Evolutionary conservation across 2,329 filamentous ascomycete species (phyloP).

Genomic region (Colletotrichum sp.): DNA sequence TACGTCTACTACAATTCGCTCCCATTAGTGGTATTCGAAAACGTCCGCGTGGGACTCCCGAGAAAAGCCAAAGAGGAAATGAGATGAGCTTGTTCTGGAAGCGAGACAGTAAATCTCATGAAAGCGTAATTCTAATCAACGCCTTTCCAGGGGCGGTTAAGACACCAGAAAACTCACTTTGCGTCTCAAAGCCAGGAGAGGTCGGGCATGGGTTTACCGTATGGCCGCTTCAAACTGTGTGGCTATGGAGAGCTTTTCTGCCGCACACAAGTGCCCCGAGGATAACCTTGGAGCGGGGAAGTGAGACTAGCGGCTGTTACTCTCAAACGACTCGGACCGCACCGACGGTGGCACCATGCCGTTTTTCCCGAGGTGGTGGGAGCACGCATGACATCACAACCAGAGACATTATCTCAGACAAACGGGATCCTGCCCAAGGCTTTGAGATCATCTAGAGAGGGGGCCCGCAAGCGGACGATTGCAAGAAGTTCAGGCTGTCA

Average conservation of each 20-base stretch:
- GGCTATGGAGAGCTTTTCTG: not conserved
- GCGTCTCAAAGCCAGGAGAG: not conserved
- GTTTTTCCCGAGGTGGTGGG: not conserved
- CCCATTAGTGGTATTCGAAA: not conserved
- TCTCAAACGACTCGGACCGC: not conserved
- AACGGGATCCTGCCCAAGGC: accelerated
- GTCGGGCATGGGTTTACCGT: too few relatives aligned
- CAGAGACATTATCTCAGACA: not conserved
- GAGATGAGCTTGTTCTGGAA: not conserved
- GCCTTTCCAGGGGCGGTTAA: not conserved
- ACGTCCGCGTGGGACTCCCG: accelerated
- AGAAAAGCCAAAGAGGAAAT: not conserved
- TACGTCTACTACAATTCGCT: not conserved
- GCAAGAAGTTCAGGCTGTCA: accelerated
- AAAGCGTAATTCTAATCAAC: not conserved
- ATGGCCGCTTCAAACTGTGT: not conserved
- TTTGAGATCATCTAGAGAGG: accelerated
- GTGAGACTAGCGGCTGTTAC: not conserved
- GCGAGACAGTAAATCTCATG: not conserved
- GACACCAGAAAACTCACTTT: not conserved
- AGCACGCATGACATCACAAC: not conserved
- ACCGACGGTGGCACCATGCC: accelerated
- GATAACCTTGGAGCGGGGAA: not conserved
- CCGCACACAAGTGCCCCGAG: not conserved
- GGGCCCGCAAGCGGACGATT: accelerated